These are phyloP conservation scores for Globisporangium parvum DNA, from an alignment of 352 stramenopile species.

Conservation along the genomic window DNA sequence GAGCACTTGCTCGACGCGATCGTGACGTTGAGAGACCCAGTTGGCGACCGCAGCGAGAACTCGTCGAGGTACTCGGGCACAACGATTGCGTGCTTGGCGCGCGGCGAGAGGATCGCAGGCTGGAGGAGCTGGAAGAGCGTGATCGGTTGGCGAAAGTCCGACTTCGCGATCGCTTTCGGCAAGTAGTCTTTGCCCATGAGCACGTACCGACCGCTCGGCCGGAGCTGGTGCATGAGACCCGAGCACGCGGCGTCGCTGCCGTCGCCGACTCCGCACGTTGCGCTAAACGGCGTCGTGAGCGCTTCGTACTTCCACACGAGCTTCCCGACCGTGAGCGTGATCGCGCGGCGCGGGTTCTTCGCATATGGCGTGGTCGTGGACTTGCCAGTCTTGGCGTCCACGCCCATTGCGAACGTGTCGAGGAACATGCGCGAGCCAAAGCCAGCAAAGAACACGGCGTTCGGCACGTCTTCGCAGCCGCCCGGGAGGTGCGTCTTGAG, in stretches of 20 bases:
- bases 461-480: constrained; percentile 9
- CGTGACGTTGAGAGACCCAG: neutral
- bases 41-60: neutral
- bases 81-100: neutral
- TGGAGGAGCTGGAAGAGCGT: constrained; percentile 11
- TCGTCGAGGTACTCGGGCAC: constrained; percentile 8
- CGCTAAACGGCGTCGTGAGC: constrained; percentile 17
- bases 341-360: constrained; percentile 13
- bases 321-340: constrained; percentile 30
- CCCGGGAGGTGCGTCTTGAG: constrained; percentile 11
- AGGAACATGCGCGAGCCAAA: constrained; percentile 13
- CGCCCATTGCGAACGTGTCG: constrained; percentile 5
- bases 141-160: constrained; percentile 12
- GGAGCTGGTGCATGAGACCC: constrained; percentile 19
- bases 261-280: constrained; percentile 2
- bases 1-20: constrained; percentile 10
- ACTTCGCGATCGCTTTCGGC: constrained; percentile 1
- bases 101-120: constrained; percentile 11
- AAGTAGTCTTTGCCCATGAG: constrained; percentile 10
- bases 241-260: constrained; percentile 14
- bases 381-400: neutral
- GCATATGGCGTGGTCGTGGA: constrained; percentile 1
- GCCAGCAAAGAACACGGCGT: constrained; percentile 14
- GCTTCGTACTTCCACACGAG: constrained; percentile 33
- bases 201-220: constrained; percentile 10